Base-by-base conservation (phyloP, 331 rosid genomes). In the Malus hybrid region DNA sequence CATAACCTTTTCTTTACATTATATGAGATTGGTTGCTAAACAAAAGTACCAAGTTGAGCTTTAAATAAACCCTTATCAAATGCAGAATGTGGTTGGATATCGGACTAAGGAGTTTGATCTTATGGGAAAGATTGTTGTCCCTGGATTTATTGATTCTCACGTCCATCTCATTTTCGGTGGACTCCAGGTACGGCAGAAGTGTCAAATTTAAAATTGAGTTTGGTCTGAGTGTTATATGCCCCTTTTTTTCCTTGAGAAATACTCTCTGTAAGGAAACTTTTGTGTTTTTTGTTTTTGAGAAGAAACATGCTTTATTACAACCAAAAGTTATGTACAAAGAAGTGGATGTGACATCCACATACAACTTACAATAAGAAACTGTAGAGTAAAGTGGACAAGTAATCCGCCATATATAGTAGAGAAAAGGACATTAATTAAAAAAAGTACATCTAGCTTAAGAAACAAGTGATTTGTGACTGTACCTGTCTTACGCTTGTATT, bases 111-210 rank as follows among this genome's bases (percentile, higher is more conserved):
- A 78, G 83, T 62, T 92, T 42, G 80, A 90, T 83, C 87, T 92
- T 56, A 83, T 80, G 32, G 96, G 96, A 36, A 90, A 92, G 67
- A 56, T 90, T 82, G 91, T 92, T 52, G 90, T 92, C 48, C 97
- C 96, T 79, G 96, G 97, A 59, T 90, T 92, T 76, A 84, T 92
- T 64, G 97, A 92, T 86, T 87, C 96, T 28, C 96, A 90, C 56
- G 87, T 85, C 70, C 97, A 92, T 84, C 78, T 92, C 57, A 76
- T 92, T 61, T 11, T 10, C 66, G 92, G 87, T 73, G 97, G 97
- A 81, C 85, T 84, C 44, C 96, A 86, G 96, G 97, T 92, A 36
- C 34, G 34, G 67, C 75, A 8, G 64, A 70, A 65, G 19, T 36
- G 42, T 70, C 71, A 4, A 66, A 19, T 50, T 48, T 67, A 48